Base-by-base conservation (phyloP, 805 yeast species). In the Blastobotrys muscicola region DNA sequence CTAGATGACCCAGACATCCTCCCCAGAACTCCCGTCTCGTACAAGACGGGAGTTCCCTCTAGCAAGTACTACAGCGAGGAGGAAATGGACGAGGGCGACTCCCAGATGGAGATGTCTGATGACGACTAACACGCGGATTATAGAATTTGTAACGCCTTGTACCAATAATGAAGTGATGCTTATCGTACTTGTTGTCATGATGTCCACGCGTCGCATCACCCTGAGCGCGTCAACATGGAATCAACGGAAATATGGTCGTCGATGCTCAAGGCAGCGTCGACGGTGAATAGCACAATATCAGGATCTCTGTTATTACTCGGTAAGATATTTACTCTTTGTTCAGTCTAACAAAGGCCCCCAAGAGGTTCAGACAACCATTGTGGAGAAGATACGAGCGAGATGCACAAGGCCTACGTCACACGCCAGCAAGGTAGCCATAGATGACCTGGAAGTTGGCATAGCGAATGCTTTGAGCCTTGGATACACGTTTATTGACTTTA, bases 401-500 rank as follows among this genome's bases (percentile, higher is more conserved):
- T 20, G 26, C 26, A 20, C 26, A 20, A 20, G 26, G 26, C 26
- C 26, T 4, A 20, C 26, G 4, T 20, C 26, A 20, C 26, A 20
- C 26, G 26, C 26, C 26, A 20, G 26, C 26, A 20, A 20, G 26
- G 26, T 20, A 4, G 26, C 26, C 26, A 20, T 20, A 20, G 26
- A 20, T 20, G 26, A 20, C 26, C 6, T 20, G 26, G 26, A 20
- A 6, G 26, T 35, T 16, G 29, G 23, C 2, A 33, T 43, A 7
- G 50, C 55, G 12, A 52, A 49, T 29, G 48, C 45, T 8, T 44
- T 54, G 35, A 54, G 51, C 3, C 39, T 55, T 31, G 60, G 62
- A 11, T 59, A 57, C 41, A 36, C 54, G 10, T 59, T 45, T 41
- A 20, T 51, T 6, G 61, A 56, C 12, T 51, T 55, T 31, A 36